Evolutionary conservation across 208 protist species (phyloP).

Genomic region (Leishmania aethiopica): DNA sequence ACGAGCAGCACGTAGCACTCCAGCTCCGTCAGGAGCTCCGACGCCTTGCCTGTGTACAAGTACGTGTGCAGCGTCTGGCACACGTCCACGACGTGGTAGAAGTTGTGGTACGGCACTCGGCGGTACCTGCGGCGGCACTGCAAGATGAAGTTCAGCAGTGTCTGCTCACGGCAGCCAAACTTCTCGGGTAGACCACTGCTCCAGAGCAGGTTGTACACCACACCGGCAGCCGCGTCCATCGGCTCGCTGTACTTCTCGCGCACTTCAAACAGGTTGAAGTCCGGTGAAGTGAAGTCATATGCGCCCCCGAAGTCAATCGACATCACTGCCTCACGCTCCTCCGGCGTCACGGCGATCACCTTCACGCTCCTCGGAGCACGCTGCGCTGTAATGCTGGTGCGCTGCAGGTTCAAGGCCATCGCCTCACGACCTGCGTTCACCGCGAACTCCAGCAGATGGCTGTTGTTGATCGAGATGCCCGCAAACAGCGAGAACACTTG

Average conservation of each 20-base stretch:
- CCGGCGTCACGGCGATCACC: slow-evolving; percentile 39
- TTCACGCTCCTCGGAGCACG: slow-evolving; percentile 12
- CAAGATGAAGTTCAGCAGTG: slow-evolving; percentile 81
- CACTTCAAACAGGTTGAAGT: slow-evolving; percentile 76
- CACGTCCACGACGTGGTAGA: slow-evolving; percentile 86
- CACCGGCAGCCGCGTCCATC: slow-evolving; percentile 55
- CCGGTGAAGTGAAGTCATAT: slow-evolving; percentile 62
- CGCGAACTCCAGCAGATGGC: slow-evolving; percentile 82
- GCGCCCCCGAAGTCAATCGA: slow-evolving; percentile 31
- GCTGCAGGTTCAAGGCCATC: slow-evolving; percentile 67
- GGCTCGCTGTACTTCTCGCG: slow-evolving; percentile 47
- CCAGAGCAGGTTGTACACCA: slow-evolving; percentile 56
- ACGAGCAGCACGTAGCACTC: slow-evolving; percentile 84
- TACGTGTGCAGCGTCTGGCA: slow-evolving; percentile 83
- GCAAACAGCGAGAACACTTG: slow-evolving; percentile 81
- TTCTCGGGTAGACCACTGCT: slow-evolving; percentile 69
- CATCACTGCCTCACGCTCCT: slow-evolving; percentile 45
- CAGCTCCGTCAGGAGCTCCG: slow-evolving; percentile 66
- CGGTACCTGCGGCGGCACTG: slow-evolving; percentile 85
- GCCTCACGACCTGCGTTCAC: slow-evolving; percentile 72
- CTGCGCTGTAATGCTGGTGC: slow-evolving; percentile 16
- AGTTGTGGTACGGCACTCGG: slow-evolving; percentile 89
- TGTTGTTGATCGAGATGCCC: slow-evolving; percentile 88
- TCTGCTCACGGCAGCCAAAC: slow-evolving; percentile 71
- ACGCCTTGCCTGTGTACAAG: slow-evolving; percentile 50